Conservation (phyloP, 2,329 filamentous ascomycete species). For the Fusarium longipes region DNA sequence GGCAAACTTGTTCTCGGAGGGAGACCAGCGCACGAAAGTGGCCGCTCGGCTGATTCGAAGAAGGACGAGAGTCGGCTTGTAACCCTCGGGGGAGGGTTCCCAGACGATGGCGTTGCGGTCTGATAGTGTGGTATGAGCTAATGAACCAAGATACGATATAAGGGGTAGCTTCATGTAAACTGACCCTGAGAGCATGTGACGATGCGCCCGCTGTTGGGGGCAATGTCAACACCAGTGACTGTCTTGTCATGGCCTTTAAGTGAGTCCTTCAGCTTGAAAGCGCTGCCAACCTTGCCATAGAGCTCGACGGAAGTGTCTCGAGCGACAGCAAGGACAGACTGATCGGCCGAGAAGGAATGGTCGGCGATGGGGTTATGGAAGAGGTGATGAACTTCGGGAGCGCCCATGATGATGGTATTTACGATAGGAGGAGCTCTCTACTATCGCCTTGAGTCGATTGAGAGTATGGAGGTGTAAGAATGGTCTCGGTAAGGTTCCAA, state of each 20-base stretch:
- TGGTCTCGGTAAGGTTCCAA: conserved; percentile 19
- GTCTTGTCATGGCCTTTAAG: conserved; percentile 97
- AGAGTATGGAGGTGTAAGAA: conserved; percentile 30
- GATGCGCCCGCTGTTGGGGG: conserved; percentile 88
- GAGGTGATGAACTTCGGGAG: conserved; percentile 93
- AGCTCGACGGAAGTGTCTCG: conserved; percentile 92
- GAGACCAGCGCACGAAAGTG: conserved; percentile 97
- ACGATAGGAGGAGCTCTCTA: conserved; percentile 83
- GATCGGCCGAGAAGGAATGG: conserved; percentile 97
- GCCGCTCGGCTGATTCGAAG: conserved; percentile 97
- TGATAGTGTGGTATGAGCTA: conserved; percentile 51
- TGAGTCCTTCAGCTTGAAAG: conserved; percentile 89
- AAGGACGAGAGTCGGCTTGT: conserved; percentile 96
- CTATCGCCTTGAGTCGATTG: conserved; percentile 69
- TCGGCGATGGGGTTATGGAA: conserved; percentile 97
- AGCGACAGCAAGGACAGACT: conserved; percentile 86
- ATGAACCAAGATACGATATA: background rate
- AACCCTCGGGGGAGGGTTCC: conserved; percentile 91
- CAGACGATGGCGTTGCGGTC: conserved; percentile 98
- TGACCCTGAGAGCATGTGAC: conserved; percentile 96
- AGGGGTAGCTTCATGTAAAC: conserved; percentile 33
- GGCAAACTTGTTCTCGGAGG: conserved; percentile 96
- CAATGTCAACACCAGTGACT: conserved; percentile 96
- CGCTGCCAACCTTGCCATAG: conserved; percentile 77
- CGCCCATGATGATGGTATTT: conserved; percentile 71